Percentiles rank a stretch among this genome's conserved stretches.
These are phyloP conservation scores for Eucalyptus caleyi DNA, from an alignment of 345 rosid species.

Conservation along the genomic window DNA sequence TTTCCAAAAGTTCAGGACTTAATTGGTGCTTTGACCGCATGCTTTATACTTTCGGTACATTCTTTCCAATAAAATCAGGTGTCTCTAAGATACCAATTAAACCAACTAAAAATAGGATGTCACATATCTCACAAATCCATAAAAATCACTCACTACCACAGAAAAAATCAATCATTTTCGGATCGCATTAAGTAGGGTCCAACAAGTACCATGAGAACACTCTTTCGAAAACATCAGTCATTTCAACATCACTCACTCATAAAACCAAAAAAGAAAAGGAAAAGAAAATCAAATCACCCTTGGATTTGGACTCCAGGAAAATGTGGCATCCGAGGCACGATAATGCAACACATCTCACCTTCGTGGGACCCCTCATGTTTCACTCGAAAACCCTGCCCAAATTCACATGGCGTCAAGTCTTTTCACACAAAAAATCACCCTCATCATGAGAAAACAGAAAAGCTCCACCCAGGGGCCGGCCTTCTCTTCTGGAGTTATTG, in stretches of 20 bases:
- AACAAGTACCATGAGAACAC: not conserved
- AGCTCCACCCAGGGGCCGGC: not conserved
- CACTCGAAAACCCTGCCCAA: not conserved
- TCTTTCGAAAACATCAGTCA: not conserved
- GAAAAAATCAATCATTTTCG: not conserved
- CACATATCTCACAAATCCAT: not conserved
- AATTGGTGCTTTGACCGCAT: not conserved
- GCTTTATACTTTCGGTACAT: not conserved
- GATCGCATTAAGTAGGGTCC: not conserved
- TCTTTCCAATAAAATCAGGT: not conserved
- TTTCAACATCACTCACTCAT: not conserved
- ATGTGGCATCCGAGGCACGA: not conserved
- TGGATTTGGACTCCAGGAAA: not conserved
- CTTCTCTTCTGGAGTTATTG: too few relatives aligned
- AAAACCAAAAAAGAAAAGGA: not conserved
- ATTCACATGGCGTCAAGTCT: not conserved
- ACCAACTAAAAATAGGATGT: not conserved
- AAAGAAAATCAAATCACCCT: not conserved
- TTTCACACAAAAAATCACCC: not conserved
- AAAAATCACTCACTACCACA: too few relatives aligned
- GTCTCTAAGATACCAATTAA: not conserved
- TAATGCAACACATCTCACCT: not conserved
- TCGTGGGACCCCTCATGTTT: not conserved
- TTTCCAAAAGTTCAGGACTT: fast-evolving
- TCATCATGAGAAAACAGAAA: not conserved